These are phyloP conservation scores for Allomyces arbusculus DNA, from an alignment of 192 early-diverging fungal genomes.

Conservation along the genomic window DNA sequence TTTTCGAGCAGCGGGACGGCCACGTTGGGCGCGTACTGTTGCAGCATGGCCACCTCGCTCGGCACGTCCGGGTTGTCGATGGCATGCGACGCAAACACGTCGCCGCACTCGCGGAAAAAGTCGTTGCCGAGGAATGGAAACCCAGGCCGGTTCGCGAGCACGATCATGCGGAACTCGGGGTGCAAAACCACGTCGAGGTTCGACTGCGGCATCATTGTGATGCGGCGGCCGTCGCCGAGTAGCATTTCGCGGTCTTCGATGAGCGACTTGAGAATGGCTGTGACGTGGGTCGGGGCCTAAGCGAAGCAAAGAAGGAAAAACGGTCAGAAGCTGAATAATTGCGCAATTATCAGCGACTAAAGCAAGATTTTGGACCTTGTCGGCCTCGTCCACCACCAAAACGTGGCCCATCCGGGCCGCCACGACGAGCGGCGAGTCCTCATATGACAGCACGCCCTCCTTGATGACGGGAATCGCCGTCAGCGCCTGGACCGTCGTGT, in stretches of 20 bases:
- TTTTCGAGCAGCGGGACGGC: conserved; percentile 38
- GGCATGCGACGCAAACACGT: conserved; percentile 49
- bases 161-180: conserved; percentile 58
- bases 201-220: conserved; percentile 5
- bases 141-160: conserved; percentile 62
- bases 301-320: too few relatives aligned
- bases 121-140: conserved; percentile 62
- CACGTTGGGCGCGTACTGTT: conserved; percentile 50
- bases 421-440: conserved; percentile 47
- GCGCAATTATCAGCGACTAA: too few relatives aligned
- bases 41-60: conserved; percentile 49
- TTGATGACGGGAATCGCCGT: conserved; percentile 49
- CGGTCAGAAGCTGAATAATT: too few relatives aligned
- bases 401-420: conserved; percentile 33
- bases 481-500: conserved; percentile 57
- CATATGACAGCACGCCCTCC: conserved; percentile 43
- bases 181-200: conserved; percentile 32
- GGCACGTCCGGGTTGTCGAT: conserved; percentile 58
- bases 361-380: conserved; percentile 17
- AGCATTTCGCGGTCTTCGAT: conserved; percentile 62
- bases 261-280: conserved; percentile 48
- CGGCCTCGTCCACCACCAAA: conserved; percentile 61
- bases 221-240: conserved; percentile 50
- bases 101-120: conserved; percentile 60
- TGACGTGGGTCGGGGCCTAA: conserved; percentile 49